Base-by-base conservation (phyloP, 495 filamentous ascomycete species). In the Haplographium delicatum region DNA sequence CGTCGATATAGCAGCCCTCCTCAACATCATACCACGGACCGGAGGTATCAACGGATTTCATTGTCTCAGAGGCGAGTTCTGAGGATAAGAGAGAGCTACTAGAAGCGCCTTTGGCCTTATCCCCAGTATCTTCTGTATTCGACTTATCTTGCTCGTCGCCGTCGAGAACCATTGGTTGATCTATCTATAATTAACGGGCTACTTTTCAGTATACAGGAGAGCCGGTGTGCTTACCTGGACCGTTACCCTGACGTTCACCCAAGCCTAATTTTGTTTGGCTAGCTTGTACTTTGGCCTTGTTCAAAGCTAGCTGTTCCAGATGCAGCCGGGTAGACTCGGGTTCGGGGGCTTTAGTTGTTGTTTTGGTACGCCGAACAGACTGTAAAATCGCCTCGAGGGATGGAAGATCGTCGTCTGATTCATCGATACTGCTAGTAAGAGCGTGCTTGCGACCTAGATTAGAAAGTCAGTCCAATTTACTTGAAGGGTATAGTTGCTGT, bases 301-400 rank as follows among this genome's bases (percentile, higher is more conserved):
- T 1, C 44, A 53, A 44, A 53, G 54, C 54, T 58, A 44, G 54
- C 41, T 58, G 25, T 49, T 53, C 44, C 19, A 48, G 50, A 45
- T 18, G 44, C 37, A 49, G 44, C 53, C 47, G 13, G 35, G 49
- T 52, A 27, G 24, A 44, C 30, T 23, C 50, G 19, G 55, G 38
- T 16, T 58, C 41, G 37, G 38, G 49, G 39, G 39, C 43, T 24
- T 50, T 31, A 50, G 55, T 50, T 25, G 30, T 49, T 44, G 44
- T 39, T 44, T 58, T 50, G 15, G 44, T 37, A 53, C 23, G 44
- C 37, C 28, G 44, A 45, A 38, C 27, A 4, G 27, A 18, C 55
- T 18, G 35, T 15, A 24, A 38, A 13, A 38, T 27, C 50, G 49
- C 49, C 35, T 58, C 38, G 50, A 58, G 50, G 45, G 49, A 58